Base-by-base conservation (phyloP, 805 yeast species). In the Yarrowia bubula region DNA sequence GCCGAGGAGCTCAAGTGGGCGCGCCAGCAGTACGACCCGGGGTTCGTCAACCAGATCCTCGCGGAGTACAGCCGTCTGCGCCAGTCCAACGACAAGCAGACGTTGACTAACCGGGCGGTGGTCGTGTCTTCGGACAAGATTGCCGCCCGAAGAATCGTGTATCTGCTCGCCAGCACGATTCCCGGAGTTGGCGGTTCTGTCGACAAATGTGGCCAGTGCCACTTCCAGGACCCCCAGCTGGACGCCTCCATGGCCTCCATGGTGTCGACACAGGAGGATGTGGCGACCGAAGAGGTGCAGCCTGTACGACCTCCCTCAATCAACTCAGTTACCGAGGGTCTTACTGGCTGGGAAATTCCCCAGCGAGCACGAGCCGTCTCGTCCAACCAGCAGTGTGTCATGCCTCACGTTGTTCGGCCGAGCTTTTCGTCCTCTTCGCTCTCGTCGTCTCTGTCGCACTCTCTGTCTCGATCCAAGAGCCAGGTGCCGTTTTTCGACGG, bases 371-470 rank as follows among this genome's bases (percentile, higher is more conserved):
- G 63, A 10, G 57, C 68, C 0, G 51, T 39, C n/a, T 67, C 51
- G 15, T 46, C 68, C 4, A 46, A 65, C 28, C 39, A 62, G 46
- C 57, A 68, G n/a, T 64, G 70, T 17, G 69, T 68, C n/a, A 66
- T 70, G 46, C 71, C 72, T 3, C 71, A 69, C 57, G 71, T 70
- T 11, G 62, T 70, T 8, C 58, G 70, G 8, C 70, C 72, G 17
- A 42, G 66, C 8, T 65, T 66, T 41, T 70, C 72, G 8, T 66
- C 69, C 1, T 50, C 67, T 4, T 69, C 71, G 11, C 60, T 70
- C 10, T 68, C 71, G 15, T 61, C 65, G 7, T 69, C 71, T 3
- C 62, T 68, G 4, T 41, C 57, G 33, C 63, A 48, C 14, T 53
- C 67, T 0, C 35, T 58, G 53, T 43, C 51, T 8, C 64, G 64